Evolutionary conservation across 1,139 yeast genomes (phyloP).

Genomic region (Kodamaea alishanica): DNA sequence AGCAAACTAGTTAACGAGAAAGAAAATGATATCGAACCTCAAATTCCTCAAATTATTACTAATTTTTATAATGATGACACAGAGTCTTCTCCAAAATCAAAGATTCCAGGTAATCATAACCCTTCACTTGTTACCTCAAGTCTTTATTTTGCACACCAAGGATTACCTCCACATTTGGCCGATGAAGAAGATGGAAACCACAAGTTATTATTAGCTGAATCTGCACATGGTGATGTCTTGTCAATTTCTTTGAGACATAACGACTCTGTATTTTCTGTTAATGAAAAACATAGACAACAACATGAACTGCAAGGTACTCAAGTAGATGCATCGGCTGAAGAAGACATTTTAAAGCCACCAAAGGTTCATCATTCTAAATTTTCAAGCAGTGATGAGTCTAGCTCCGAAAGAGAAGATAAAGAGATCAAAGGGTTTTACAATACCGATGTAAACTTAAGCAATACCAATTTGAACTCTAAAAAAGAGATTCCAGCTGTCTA

Average conservation of each 20-base stretch:
- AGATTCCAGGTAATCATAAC: slow-evolving; percentile 6
- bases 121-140: slow-evolving; percentile 40
- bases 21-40: slow-evolving; percentile 13
- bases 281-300: slow-evolving; percentile 12
- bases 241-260: slow-evolving; percentile 41
- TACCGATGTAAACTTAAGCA: background rate
- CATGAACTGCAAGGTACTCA: no score
- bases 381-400: slow-evolving; percentile 12
- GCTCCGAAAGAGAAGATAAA: slow-evolving; percentile 7
- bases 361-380: slow-evolving; percentile 14
- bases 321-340: background rate
- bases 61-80: slow-evolving; percentile 6
- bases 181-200: slow-evolving; percentile 19
- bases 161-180: slow-evolving; percentile 49
- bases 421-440: background rate
- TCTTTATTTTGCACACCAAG: slow-evolving; percentile 53
- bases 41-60: slow-evolving; percentile 9
- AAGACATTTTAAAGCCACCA: slow-evolving; percentile 22
- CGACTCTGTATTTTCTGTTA: slow-evolving; percentile 35
- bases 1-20: no score
- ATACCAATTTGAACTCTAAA: slow-evolving; percentile 1
- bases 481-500: slow-evolving; percentile 1
- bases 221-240: slow-evolving; percentile 20
- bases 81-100: background rate
- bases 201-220: slow-evolving; percentile 7